Evolutionary conservation across 306 rosid genomes (phyloP).

Genomic region (Aeschynomene evenia): DNA sequence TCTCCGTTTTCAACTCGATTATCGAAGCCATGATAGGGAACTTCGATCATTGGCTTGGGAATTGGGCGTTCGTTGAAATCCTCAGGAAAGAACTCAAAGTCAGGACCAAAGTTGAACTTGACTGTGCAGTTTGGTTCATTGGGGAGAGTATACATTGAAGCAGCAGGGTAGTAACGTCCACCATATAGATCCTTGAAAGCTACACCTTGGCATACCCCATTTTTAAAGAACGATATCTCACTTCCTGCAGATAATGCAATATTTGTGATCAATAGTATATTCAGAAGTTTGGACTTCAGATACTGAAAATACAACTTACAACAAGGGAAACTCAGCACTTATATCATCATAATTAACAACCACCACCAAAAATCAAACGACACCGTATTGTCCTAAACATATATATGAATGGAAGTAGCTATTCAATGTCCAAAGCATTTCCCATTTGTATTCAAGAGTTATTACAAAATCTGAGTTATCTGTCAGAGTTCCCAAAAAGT

Average conservation of each 20-base stretch:
- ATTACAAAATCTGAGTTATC: conserved; percentile 1
- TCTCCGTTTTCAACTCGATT: conserved; percentile 64
- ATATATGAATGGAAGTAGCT: not conserved
- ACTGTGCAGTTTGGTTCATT: conserved; percentile 86
- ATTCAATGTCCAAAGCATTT: conserved; percentile 8
- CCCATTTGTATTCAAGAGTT: not conserved
- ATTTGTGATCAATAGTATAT: conserved; percentile 20
- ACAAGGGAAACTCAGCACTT: conserved; percentile 5
- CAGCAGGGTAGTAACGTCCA: conserved; percentile 92
- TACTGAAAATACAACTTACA: conserved; percentile 24
- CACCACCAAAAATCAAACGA: too few species aligned
- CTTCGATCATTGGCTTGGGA: conserved; percentile 85
- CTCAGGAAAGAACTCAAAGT: conserved; percentile 69
- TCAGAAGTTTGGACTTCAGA: conserved; percentile 19
- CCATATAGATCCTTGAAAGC: conserved; percentile 89
- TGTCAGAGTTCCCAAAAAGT: conserved; percentile 8
- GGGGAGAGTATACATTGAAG: conserved; percentile 94
- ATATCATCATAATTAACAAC: not conserved
- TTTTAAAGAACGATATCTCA: conserved; percentile 85
- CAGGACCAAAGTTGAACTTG: conserved; percentile 94
- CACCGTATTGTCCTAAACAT: too few species aligned
- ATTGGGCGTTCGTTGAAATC: conserved; percentile 61
- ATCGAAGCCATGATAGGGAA: conserved; percentile 80
- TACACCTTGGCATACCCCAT: conserved; percentile 85
- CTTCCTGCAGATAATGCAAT: conserved; percentile 62